phyloP scores from a whole-genome alignment of 2,329 filamentous ascomycete genomes.

The Fusarium newnesense region DNA sequence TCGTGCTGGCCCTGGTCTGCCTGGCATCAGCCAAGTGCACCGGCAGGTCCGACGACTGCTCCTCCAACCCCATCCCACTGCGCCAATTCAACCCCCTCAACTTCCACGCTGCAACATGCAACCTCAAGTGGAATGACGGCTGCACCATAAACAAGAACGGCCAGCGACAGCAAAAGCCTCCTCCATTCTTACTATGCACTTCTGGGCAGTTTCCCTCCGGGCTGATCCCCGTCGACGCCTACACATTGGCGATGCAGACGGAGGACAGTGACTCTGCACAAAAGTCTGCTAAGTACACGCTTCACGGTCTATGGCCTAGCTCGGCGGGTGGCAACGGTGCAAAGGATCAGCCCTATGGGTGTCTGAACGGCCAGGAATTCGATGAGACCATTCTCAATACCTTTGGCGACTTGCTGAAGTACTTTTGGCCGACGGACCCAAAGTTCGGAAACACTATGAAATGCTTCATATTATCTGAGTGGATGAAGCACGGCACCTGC shows the following conservation, averaged over 20 bases:
- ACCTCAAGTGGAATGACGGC: neutral
- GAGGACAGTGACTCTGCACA: fast-evolving
- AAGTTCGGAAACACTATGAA: neutral
- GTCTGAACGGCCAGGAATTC: neutral
- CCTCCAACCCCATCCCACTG: neutral
- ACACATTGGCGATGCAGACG: neutral
- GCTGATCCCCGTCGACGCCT: neutral
- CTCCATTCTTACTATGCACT: neutral
- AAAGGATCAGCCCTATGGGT: neutral
- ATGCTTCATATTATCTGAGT: slow-evolving; percentile 1
- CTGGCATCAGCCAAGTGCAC: neutral
- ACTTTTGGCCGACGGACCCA: slow-evolving; percentile 1
- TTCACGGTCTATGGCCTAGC: neutral
- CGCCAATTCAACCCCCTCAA: neutral
- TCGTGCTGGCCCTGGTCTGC: neutral
- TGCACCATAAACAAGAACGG: neutral
- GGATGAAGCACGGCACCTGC: slow-evolving; percentile 7
- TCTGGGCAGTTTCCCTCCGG: neutral
- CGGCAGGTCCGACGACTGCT: slow-evolving; percentile 1
- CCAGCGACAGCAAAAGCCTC: neutral
- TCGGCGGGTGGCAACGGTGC: neutral
- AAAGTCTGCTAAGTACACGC: neutral
- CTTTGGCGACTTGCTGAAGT: neutral
- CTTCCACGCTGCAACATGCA: neutral
- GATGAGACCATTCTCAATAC: neutral